Conservation (phyloP, 495 filamentous ascomycete genomes). For the Neurospora sp. region DNA sequence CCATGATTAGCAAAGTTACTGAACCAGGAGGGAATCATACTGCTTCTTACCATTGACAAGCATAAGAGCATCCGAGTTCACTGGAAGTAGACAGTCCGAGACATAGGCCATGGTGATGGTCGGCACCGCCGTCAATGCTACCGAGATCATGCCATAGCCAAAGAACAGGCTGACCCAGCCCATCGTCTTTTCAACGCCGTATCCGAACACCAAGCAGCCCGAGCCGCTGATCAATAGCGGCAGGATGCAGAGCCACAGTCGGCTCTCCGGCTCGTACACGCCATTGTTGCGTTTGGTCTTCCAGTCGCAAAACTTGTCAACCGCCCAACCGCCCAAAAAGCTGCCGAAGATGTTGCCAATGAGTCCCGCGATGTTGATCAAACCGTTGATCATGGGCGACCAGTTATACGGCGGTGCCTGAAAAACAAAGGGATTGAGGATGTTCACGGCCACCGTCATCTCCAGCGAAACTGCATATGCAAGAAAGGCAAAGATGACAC, state of each 20-base stretch:
- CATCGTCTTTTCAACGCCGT: constrained; percentile 20
- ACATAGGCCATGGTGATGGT: constrained; percentile 27
- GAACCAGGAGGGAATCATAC: too few relatives aligned
- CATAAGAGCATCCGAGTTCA: constrained; percentile 27
- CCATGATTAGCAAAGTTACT: neutral
- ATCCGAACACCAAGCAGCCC: constrained; percentile 30
- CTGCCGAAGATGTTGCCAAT: constrained; percentile 38
- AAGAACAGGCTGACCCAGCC: constrained; percentile 26
- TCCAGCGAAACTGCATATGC: constrained; percentile 38
- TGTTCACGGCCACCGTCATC: constrained; percentile 50
- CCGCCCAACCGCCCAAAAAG: constrained; percentile 31
- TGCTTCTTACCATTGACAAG: constrained; percentile 23
- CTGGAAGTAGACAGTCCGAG: constrained; percentile 23
- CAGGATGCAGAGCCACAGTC: constrained; percentile 39
- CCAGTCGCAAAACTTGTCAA: constrained; percentile 37
- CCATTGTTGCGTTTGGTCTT: constrained; percentile 37
- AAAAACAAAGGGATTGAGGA: constrained; percentile 56
- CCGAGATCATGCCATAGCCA: constrained; percentile 24
- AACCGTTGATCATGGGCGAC: constrained; percentile 45
- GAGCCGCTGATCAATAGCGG: constrained; percentile 27
- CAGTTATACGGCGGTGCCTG: constrained; percentile 55
- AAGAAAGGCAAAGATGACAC: constrained; percentile 31
- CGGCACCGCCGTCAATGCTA: constrained; percentile 24
- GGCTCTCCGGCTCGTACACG: constrained; percentile 45
- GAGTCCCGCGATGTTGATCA: constrained; percentile 40